Base-by-base conservation (phyloP, 148 eudicot species). In the Camellia sinensis region DNA sequence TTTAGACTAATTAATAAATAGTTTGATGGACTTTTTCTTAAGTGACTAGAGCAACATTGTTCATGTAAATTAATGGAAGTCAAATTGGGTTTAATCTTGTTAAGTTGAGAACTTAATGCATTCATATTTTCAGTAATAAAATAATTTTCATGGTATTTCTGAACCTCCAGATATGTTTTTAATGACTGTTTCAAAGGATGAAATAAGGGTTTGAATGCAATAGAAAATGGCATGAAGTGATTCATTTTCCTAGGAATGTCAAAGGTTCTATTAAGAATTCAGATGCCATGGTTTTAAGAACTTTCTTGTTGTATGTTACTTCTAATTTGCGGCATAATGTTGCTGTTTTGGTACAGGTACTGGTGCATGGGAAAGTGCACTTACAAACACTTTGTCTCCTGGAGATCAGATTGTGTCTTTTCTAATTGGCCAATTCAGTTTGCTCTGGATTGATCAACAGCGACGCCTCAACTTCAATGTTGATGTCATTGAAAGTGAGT, bases 311-410 rank as follows among this genome's bases (percentile, higher is more conserved):
- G 14, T 29, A 22, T n/a, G 8, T 68, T 18, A 65, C 72, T 57
- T 50, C 22, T 59, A 17, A 44, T 69, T 68, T 48, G 52, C 0
- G 7, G 7, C 13, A 17, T 67, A 63, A 14, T 52, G 17, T 14
- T 22, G 37, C 3, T 70, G 56, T 45, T 69, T 67, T 78, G 69
- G 46, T 78, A 3, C 69, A 95, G 99, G 99, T 68, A 96, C 99
- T 81, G 99, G 99, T 81, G 99, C 99, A 73, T 96, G 98, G 99
- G 99, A 96, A 85, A 96, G 99, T 89, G 98, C 99, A 44, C 91
- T 96, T 59, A 96, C 99, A 21, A 96, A 96, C 91, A 96, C 99
- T 4, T 74, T 96, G 43, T 96, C 99, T 17, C 99, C 99, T 76
- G 98, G 98, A 50, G 99, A 96, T 80, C 82, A 89, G 77, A 91